A percentile compares a stretch with the other conserved stretches of the same genome.
These are phyloP conservation scores for Mortierella sp. DNA, from an alignment of 371 early-diverging fungal species.

Conservation along the genomic window DNA sequence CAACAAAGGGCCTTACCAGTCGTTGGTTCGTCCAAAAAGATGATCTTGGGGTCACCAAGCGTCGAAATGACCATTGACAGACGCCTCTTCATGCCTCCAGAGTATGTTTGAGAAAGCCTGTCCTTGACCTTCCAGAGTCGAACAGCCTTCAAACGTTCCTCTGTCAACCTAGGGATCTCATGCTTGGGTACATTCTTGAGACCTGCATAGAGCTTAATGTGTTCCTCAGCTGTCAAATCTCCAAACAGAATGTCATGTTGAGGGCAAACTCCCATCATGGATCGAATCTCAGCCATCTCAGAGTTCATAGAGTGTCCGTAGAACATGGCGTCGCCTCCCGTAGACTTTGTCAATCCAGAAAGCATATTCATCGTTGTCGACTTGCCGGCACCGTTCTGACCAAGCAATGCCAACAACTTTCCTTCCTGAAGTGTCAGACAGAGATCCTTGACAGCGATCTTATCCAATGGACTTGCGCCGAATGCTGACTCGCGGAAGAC, in stretches of 20 bases:
- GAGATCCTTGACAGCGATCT: slow-evolving; percentile 71
- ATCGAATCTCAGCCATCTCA: slow-evolving; percentile 69
- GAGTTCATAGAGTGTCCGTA: slow-evolving; percentile 60
- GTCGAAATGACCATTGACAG: slow-evolving; percentile 79
- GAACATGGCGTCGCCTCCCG: slow-evolving; percentile 71
- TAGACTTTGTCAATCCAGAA: slow-evolving; percentile 71
- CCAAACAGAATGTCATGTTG: slow-evolving; percentile 77
- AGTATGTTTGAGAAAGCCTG: slow-evolving; percentile 61
- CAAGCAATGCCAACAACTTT: slow-evolving; percentile 67
- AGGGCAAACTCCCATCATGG: slow-evolving; percentile 78
- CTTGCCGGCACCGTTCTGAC: slow-evolving; percentile 85
- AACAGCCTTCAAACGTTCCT: slow-evolving; percentile 61
- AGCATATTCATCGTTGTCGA: slow-evolving; percentile 73
- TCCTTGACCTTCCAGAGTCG: slow-evolving; percentile 59
- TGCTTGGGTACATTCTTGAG: slow-evolving; percentile 67
- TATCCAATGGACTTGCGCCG: slow-evolving; percentile 59
- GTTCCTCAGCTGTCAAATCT: slow-evolving; percentile 73
- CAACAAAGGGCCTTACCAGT: slow-evolving; percentile 64
- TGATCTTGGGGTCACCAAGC: slow-evolving; percentile 77
- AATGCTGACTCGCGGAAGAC: slow-evolving; percentile 60
- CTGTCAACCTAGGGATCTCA: slow-evolving; percentile 53
- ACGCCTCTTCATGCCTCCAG: slow-evolving; percentile 83
- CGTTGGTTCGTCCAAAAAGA: slow-evolving; percentile 84
- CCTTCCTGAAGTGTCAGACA: slow-evolving; percentile 69
- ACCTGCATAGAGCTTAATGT: slow-evolving; percentile 70